Evolutionary conservation across 805 yeast genomes (phyloP).

Genomic region (Zygosaccharomyces bailii): DNA sequence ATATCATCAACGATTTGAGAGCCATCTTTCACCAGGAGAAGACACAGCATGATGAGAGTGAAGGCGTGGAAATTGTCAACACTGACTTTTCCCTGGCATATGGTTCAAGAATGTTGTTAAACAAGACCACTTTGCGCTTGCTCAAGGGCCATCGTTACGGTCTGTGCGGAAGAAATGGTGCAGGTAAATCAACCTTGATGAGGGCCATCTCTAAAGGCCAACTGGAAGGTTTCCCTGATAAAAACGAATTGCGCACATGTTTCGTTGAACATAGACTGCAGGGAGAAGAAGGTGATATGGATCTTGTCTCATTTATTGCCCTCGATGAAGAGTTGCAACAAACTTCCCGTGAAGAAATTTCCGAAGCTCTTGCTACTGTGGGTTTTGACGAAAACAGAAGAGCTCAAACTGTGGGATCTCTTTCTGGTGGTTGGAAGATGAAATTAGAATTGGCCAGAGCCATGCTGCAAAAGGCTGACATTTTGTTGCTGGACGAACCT

Average conservation of each 20-base stretch:
- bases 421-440: conserved; percentile 99
- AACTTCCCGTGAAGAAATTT: conserved; percentile 66
- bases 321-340: conserved; percentile 74
- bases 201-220: conserved; percentile 95
- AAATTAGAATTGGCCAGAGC: conserved; percentile 98
- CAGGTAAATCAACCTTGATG: conserved; percentile 97
- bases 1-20: conserved; percentile 50
- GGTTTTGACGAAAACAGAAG: conserved; percentile 92
- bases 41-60: conserved; percentile 56
- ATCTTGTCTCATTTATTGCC: conserved; percentile 82
- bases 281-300: conserved; percentile 90
- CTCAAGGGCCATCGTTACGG: conserved; percentile 96
- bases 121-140: conserved; percentile 84
- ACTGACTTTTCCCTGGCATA: conserved; percentile 94
- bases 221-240: conserved; percentile 94
- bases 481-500: conserved; percentile 92
- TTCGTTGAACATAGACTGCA: conserved; percentile 96
- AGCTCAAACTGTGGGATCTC: conserved; percentile 85
- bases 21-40: conserved; percentile 47
- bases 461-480: conserved; percentile 96
- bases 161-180: conserved; percentile 97
- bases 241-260: conserved; percentile 82
- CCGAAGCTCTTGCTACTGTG: conserved; percentile 73
- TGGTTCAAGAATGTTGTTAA: conserved; percentile 94
- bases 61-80: conserved; percentile 87